A percentile compares a stretch with the other conserved stretches of the same genome.
Evolutionary conservation across 129 eudicot species (phyloP).

Genomic region (Calendula officinalis): DNA sequence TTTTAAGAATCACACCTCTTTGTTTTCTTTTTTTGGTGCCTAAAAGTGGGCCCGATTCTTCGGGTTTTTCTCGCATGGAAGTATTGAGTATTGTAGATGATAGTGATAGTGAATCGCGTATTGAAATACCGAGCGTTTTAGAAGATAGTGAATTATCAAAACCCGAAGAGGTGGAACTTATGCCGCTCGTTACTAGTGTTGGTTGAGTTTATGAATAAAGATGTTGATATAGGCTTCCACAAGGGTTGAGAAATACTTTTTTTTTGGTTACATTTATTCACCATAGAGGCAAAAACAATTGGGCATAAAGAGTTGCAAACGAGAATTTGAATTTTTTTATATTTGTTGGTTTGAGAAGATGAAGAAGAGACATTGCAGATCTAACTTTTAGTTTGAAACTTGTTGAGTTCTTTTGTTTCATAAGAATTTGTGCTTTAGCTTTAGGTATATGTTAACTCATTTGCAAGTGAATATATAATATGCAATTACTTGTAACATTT

Average conservation of each 20-base stretch:
- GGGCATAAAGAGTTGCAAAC: background rate
- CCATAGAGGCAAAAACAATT: background rate
- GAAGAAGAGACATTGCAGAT: background rate
- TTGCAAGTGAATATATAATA: background rate
- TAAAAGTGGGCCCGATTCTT: conserved; percentile 42
- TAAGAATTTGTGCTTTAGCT: background rate
- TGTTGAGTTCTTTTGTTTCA: background rate
- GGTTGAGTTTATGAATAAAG: background rate
- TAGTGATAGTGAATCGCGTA: conserved; percentile 29
- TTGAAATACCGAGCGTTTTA: conserved; percentile 12
- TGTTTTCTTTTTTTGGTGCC: conserved; percentile 67
- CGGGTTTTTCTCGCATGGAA: conserved; percentile 41
- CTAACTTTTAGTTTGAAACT: conserved; percentile 9
- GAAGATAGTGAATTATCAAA: conserved; percentile 16
- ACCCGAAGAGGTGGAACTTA: conserved; percentile 21
- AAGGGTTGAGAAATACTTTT: background rate
- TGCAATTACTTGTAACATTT: too few relatives aligned
- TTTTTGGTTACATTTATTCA: conserved; percentile 1
- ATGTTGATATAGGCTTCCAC: background rate
- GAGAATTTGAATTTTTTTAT: too few relatives aligned
- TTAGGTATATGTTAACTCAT: background rate
- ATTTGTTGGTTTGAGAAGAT: background rate
- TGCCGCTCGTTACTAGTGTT: conserved; percentile 31
- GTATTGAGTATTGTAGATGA: conserved; percentile 24
- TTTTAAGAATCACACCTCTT: conserved; percentile 57